Conservation (phyloP, 1,284 basidiomycete species). For the Malassezia obtusa region DNA sequence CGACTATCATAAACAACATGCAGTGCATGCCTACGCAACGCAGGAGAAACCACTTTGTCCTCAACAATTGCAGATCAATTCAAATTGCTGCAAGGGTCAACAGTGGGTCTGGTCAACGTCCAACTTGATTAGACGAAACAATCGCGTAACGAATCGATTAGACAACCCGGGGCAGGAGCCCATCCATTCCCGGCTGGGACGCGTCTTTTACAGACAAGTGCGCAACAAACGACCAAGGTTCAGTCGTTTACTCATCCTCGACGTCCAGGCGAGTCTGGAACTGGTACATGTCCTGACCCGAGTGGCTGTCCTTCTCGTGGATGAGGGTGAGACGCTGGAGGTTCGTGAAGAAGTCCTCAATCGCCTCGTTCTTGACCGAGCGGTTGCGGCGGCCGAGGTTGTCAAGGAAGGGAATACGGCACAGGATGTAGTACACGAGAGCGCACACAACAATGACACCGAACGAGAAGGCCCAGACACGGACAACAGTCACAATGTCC, state of each 20-base stretch:
- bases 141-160: slow-evolving; percentile 3
- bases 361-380: slow-evolving; percentile 51
- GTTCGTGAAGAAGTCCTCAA: slow-evolving; percentile 54
- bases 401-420: slow-evolving; percentile 51
- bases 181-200: not conserved
- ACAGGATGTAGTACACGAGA: slow-evolving; percentile 51
- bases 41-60: not conserved
- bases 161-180: not conserved
- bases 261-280: slow-evolving; percentile 46
- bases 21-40: not conserved
- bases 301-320: slow-evolving; percentile 50
- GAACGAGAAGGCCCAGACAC: slow-evolving; percentile 54
- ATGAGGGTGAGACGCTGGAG: slow-evolving; percentile 53
- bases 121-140: slow-evolving; percentile 1
- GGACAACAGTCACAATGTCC: slow-evolving; percentile 54
- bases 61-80: not conserved
- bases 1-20: not conserved
- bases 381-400: slow-evolving; percentile 51
- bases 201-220: not conserved
- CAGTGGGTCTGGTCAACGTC: not conserved
- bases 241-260: slow-evolving; percentile 24
- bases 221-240: not conserved
- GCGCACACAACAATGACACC: slow-evolving; percentile 53
- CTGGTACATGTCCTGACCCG: slow-evolving; percentile 41
- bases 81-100: not conserved